phyloP scores from a whole-genome alignment of 257 asterid genomes.

The Rauvolfia tetraphylla region DNA sequence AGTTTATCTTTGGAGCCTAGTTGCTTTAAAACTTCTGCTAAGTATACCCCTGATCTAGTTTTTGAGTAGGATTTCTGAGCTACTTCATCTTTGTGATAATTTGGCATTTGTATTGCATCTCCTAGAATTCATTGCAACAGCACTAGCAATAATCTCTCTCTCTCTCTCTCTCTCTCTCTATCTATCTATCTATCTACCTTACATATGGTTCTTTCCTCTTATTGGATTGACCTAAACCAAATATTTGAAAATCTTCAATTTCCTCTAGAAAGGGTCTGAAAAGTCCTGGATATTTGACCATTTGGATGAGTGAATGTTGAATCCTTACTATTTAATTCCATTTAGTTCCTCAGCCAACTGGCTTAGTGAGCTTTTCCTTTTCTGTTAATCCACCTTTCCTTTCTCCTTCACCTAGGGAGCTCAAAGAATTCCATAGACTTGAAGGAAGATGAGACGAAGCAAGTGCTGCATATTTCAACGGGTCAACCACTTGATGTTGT shows the following conservation, averaged over 20 bases:
- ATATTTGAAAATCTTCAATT: neutral
- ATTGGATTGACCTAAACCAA: neutral
- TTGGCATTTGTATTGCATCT: neutral
- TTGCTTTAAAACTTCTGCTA: neutral
- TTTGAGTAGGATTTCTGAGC: neutral
- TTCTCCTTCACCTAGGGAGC: constrained; percentile 14
- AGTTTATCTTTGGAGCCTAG: neutral
- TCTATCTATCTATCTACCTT: no score
- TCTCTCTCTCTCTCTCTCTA: neutral
- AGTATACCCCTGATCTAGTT: neutral
- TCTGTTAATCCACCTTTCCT: neutral
- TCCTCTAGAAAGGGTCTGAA: neutral
- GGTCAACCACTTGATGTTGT: constrained; percentile 67
- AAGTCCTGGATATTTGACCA: neutral
- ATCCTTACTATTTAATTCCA: neutral
- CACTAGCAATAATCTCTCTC: neutral
- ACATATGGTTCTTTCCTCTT: neutral
- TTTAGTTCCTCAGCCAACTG: neutral
- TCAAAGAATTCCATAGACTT: constrained; percentile 31
- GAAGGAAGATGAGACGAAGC: constrained; percentile 74
- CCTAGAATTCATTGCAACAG: neutral
- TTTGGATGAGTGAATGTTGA: neutral
- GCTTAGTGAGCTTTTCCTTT: neutral
- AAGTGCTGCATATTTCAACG: constrained; percentile 61
- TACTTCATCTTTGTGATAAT: neutral